These are phyloP conservation scores for Amanita thiersii DNA, from an alignment of 768 basidiomycete genomes.

Conservation along the genomic window DNA sequence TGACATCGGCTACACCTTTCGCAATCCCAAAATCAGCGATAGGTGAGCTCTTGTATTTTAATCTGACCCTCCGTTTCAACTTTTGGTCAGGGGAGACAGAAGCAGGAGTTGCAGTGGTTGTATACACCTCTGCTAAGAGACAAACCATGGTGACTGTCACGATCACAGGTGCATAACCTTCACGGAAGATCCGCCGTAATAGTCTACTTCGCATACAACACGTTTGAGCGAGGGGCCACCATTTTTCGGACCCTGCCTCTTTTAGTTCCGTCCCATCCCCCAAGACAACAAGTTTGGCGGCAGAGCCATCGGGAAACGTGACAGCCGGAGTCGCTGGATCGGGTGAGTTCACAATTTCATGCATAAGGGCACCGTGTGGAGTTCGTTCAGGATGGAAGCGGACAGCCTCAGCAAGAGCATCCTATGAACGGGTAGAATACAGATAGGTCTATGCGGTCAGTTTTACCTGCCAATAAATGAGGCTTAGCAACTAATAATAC, in stretches of 20 bases:
- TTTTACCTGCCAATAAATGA: slow-evolving; percentile 19
- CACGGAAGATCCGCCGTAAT: slow-evolving; percentile 20
- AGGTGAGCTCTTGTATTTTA: slow-evolving; percentile 28
- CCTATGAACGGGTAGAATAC: slow-evolving; percentile 26
- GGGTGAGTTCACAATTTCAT: slow-evolving; percentile 20
- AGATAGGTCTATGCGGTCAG: slow-evolving; percentile 24
- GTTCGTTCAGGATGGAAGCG: slow-evolving; percentile 13
- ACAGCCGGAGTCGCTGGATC: slow-evolving; percentile 12
- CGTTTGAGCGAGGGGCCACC: slow-evolving; percentile 26
- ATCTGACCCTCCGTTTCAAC: slow-evolving; percentile 19
- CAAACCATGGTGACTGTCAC: slow-evolving; percentile 23
- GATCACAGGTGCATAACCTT: slow-evolving; percentile 26
- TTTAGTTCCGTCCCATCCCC: slow-evolving; percentile 15
- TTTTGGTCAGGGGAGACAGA: slow-evolving; percentile 8
- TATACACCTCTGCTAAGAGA: slow-evolving; percentile 31
- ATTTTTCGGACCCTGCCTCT: slow-evolving; percentile 12
- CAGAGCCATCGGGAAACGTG: slow-evolving; percentile 17
- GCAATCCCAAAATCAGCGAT: slow-evolving; percentile 39
- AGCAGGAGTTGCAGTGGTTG: slow-evolving; percentile 20
- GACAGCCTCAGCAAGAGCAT: slow-evolving; percentile 16
- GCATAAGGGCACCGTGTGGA: slow-evolving; percentile 17
- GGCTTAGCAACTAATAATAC: not conserved
- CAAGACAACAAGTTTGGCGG: slow-evolving; percentile 20
- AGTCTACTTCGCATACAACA: slow-evolving; percentile 20
- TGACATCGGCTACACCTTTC: slow-evolving; percentile 25